phyloP scores from a whole-genome alignment of 805 yeast species.

The Lipomyces sp. region DNA sequence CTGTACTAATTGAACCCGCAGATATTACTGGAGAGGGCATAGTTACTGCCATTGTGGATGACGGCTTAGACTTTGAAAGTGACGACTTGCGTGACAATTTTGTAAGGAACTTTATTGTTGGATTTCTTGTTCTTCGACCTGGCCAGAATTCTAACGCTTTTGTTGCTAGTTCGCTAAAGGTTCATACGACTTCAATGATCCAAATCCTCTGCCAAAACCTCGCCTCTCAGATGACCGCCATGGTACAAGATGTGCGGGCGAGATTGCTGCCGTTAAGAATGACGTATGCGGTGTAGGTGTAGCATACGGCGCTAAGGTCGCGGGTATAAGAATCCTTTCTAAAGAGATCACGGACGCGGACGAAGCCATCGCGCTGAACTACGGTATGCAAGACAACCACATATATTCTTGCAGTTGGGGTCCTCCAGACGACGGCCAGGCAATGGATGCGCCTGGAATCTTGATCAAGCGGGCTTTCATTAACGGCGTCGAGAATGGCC shows the following conservation, averaged over 20 bases:
- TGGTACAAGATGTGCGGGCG: slow-evolving; percentile 98
- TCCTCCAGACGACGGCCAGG: slow-evolving; percentile 86
- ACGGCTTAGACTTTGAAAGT: slow-evolving; percentile 82
- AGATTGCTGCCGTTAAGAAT: slow-evolving; percentile 81
- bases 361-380: slow-evolving; percentile 84
- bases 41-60: slow-evolving; percentile 88
- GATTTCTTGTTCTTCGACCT: neutral
- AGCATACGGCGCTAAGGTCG: slow-evolving; percentile 80
- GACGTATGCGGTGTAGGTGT: slow-evolving; percentile 94
- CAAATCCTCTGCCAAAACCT: slow-evolving; percentile 74
- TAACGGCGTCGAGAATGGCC: slow-evolving; percentile 81
- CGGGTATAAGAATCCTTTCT: slow-evolving; percentile 86
- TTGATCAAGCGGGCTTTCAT: slow-evolving; percentile 77
- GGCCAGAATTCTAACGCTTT: neutral
- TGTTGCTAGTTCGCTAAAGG: slow-evolving; percentile 51
- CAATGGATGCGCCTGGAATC: slow-evolving; percentile 79
- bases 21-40: slow-evolving; percentile 75
- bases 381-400: slow-evolving; percentile 78
- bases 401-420: slow-evolving; percentile 99
- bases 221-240: slow-evolving; percentile 78
- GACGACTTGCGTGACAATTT: slow-evolving; percentile 67
- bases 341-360: slow-evolving; percentile 78
- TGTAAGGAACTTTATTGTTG: slow-evolving; percentile 31
- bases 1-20: neutral
- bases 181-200: slow-evolving; percentile 89